These are phyloP conservation scores for Kingdonia uniflora DNA, from an alignment of 164 flowering plant genomes.

Conservation along the genomic window DNA sequence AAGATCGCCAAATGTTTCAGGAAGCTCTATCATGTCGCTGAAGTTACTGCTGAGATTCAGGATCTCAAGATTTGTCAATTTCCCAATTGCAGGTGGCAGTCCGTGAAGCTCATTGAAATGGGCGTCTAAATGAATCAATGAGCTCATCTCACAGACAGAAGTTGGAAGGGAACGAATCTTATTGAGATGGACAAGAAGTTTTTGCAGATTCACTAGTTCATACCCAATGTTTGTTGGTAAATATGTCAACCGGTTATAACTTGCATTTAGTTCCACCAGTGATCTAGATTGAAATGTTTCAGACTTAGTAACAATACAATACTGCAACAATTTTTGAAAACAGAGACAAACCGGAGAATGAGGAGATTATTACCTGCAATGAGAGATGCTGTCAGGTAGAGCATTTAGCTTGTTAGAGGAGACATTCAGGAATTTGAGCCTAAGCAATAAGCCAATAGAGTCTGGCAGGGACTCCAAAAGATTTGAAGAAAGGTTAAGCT, in stretches of 20 bases:
- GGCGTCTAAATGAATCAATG: slow-evolving; percentile 53
- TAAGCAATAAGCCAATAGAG: slow-evolving; percentile 69
- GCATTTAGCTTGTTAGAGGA: slow-evolving; percentile 62
- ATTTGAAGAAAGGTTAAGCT: slow-evolving; percentile 66
- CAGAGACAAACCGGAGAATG: too few species aligned
- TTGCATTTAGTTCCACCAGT: slow-evolving; percentile 72
- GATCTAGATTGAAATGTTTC: slow-evolving; percentile 50
- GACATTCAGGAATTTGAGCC: slow-evolving; percentile 55
- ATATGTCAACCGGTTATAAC: slow-evolving; percentile 63
- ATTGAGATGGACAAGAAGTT: slow-evolving; percentile 64
- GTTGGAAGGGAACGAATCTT: too few species aligned
- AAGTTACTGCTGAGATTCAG: slow-evolving; percentile 80
- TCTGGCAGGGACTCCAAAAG: slow-evolving; percentile 70
- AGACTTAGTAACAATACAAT: too few species aligned
- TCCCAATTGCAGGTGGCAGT: slow-evolving; percentile 69
- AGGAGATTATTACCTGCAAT: too few species aligned
- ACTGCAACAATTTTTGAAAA: too few species aligned
- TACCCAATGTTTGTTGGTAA: slow-evolving; percentile 84
- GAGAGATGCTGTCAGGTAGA: too few species aligned
- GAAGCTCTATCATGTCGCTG: slow-evolving; percentile 73
- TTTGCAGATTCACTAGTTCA: slow-evolving; percentile 48
- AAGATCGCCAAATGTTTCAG: slow-evolving; percentile 80
- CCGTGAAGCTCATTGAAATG: slow-evolving; percentile 90
- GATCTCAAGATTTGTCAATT: slow-evolving; percentile 56
- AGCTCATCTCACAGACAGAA: slow-evolving; percentile 81